Base-by-base conservation (phyloP, 768 basidiomycete genomes). In the Tephrocybe sp. region DNA sequence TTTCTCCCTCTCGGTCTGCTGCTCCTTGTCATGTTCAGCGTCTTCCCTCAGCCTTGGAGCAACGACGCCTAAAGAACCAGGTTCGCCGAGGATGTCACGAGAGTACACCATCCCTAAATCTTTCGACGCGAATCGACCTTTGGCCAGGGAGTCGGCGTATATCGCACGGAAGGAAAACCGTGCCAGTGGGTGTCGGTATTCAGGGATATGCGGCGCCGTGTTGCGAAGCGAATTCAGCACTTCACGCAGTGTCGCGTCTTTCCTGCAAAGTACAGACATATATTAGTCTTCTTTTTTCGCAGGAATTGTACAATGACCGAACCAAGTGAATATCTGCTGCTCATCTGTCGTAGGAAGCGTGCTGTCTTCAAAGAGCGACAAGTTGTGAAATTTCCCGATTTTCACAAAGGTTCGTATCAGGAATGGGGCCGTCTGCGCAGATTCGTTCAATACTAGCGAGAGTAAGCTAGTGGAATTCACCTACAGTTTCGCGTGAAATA, bases 301-400 rank as follows among this genome's bases (percentile, higher is more conserved):
- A n/a, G n/a, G n/a, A n/a, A n/a, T n/a, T n/a, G n/a, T n/a, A n/a
- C n/a, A n/a, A n/a, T n/a, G n/a, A n/a, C n/a, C n/a, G n/a, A n/a
- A 87, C 90, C 90, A 92, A 6, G 86, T 86, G 57, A 85, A 91
- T 27, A 92, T 67, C 60, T 91, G 88, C 40, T 88, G 84, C 61
- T 92, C 90, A 53, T 92, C 90, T 5, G 83, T 82, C 2, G 83
- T 83, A 6, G 90, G 90, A 3, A 87, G 72, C 2, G 79, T 76
- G 0, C 86, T 83, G 50, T 91, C 88, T 59, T 92, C 88, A 56
- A 92, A 92, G 47, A 88, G 73, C 3, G 73, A 67, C 19, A 89
- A 68, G 34, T 86, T 77, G 63, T 91, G 90, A 63, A 89, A 90
- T 30, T 80, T 71, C 16, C 87, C 88, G 31, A 88, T 79, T 78